These are phyloP conservation scores for Aspergillus viridinutans DNA, from an alignment of 2,329 filamentous ascomycete species.

Conservation along the genomic window DNA sequence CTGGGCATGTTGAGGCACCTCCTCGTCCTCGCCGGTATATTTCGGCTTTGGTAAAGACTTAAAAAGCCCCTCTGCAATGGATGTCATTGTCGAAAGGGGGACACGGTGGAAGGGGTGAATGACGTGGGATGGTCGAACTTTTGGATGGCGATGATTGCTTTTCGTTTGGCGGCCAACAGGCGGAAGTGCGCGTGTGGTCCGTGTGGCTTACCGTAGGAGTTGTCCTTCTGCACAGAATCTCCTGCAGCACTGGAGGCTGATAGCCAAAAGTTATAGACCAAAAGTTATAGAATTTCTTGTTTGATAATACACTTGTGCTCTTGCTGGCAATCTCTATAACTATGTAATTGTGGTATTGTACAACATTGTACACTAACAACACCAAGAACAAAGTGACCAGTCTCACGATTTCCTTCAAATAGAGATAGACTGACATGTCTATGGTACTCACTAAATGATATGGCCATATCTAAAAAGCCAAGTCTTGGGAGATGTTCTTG, in stretches of 20 bases:
- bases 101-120: slow-evolving; percentile 6
- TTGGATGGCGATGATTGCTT: slow-evolving; percentile 10
- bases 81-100: slow-evolving; percentile 51
- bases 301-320: too few species aligned
- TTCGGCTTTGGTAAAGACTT: slow-evolving; percentile 82
- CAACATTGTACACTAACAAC: neutral
- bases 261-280: too few species aligned
- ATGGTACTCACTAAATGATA: too few species aligned
- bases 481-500: neutral
- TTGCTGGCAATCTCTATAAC: neutral
- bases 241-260: too few species aligned
- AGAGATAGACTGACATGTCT: neutral
- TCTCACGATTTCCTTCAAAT: neutral
- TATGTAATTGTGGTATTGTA: neutral
- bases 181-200: slow-evolving; percentile 5
- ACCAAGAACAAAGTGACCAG: neutral
- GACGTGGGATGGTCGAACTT: slow-evolving; percentile 12
- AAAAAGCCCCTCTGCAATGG: slow-evolving; percentile 67
- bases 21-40: slow-evolving; percentile 86
- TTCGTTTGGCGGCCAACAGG: slow-evolving; percentile 10
- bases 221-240: neutral
- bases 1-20: slow-evolving; percentile 65
- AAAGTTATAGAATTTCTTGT: too few species aligned
- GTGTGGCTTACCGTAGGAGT: neutral
- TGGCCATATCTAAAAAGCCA: too few species aligned